Evolutionary conservation across 306 rosid genomes (phyloP).

Genomic region (Hylodesmum podocarpum): DNA sequence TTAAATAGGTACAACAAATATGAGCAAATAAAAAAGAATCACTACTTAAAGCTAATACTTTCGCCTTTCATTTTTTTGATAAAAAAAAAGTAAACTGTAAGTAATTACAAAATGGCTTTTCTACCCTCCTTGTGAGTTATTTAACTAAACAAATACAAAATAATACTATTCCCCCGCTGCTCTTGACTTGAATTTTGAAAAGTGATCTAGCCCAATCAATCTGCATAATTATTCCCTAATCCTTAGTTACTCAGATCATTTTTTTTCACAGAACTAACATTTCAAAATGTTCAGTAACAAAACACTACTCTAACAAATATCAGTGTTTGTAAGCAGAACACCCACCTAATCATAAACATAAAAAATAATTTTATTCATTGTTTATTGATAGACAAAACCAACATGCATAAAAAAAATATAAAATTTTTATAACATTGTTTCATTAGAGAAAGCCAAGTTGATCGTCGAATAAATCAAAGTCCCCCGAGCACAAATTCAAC

Average conservation of each 20-base stretch:
- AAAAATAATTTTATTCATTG: not conserved
- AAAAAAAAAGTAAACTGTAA: not conserved
- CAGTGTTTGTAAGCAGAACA: not conserved
- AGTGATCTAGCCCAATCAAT: not conserved
- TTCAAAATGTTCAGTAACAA: not conserved
- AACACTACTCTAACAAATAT: not conserved
- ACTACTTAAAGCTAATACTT: not conserved
- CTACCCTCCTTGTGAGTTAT: not conserved
- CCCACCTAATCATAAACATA: not conserved
- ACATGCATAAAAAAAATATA: too few relatives aligned
- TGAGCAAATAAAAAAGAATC: not conserved
- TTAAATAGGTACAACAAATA: not conserved
- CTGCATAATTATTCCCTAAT: not conserved
- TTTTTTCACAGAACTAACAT: not conserved
- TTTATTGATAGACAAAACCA: too few relatives aligned
- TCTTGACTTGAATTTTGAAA: not conserved
- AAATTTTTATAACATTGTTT: too few relatives aligned
- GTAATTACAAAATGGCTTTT: not conserved
- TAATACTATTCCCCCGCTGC: not conserved
- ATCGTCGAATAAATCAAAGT: not conserved
- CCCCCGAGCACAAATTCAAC: slow-evolving; percentile 11
- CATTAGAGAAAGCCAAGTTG: not conserved
- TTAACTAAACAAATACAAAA: not conserved
- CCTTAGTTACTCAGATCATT: not conserved
- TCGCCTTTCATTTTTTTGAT: too few relatives aligned